Conservation (phyloP, 352 stramenopile species). For the Pythium pyrilobum region DNA sequence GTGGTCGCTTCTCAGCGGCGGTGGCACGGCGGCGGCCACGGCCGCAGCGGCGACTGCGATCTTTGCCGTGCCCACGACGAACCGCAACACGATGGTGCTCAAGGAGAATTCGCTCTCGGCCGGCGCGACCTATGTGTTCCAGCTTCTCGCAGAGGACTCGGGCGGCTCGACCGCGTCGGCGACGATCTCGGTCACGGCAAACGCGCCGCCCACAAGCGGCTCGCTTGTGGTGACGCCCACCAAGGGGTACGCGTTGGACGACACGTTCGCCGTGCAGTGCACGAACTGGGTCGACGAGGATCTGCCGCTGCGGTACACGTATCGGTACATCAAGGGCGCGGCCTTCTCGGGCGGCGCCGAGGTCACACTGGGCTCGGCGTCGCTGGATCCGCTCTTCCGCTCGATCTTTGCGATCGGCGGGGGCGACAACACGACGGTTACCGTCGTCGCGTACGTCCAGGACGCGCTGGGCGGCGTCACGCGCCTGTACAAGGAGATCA, state of each 20-base stretch:
- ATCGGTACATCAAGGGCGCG: constrained; percentile 62
- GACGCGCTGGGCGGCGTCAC: constrained; percentile 46
- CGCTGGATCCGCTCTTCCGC: constrained; percentile 42
- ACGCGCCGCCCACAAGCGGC: constrained; percentile 49
- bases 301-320: constrained; percentile 58
- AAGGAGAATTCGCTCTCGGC: constrained; percentile 35
- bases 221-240: constrained; percentile 33
- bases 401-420: constrained; percentile 51
- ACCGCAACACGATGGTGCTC: constrained; percentile 45
- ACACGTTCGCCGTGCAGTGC: constrained; percentile 41
- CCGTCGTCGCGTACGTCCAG: constrained; percentile 55
- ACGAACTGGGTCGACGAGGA: constrained; percentile 68
- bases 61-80: constrained; percentile 34
- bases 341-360: constrained; percentile 42
- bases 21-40: background rate
- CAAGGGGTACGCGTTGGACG: constrained; percentile 42
- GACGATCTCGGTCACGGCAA: constrained; percentile 39
- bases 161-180: constrained; percentile 32
- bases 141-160: constrained; percentile 41
- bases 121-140: constrained; percentile 42
- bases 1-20: constrained; percentile 39
- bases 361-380: constrained; percentile 46
- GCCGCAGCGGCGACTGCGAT: constrained; percentile 23
- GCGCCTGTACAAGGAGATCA: constrained; percentile 43
- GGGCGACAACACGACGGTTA: constrained; percentile 55